phyloP scores from a whole-genome alignment of 148 eudicot genomes.

The Camellia sinensis region DNA sequence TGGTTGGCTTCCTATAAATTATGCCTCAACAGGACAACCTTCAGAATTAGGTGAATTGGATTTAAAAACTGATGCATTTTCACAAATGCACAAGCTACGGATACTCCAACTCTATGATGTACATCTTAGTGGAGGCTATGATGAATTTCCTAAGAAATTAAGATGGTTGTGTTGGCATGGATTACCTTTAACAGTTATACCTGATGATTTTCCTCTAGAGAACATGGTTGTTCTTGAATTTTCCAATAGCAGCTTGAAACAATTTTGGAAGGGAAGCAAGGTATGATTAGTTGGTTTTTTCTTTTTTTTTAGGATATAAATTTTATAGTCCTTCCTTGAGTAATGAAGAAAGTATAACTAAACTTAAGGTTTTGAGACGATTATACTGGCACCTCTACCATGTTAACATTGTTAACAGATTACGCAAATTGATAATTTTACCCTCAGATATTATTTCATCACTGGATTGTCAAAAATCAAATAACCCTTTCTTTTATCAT shows the following conservation, averaged over 20 bases:
- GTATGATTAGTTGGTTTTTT: background rate
- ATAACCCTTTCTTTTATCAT: background rate
- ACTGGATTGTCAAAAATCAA: too few species aligned
- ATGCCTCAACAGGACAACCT: background rate
- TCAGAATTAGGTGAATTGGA: background rate
- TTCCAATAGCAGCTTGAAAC: conserved; percentile 10
- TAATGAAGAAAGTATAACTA: too few species aligned
- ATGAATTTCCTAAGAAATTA: conserved; percentile 16
- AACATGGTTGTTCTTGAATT: conserved; percentile 23
- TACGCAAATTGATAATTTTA: too few species aligned
- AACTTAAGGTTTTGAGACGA: too few species aligned
- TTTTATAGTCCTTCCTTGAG: too few species aligned
- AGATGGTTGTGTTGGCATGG: conserved; percentile 27
- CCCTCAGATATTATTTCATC: too few species aligned
- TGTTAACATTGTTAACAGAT: too few species aligned
- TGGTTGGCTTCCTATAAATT: background rate
- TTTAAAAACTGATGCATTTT: conserved; percentile 17
- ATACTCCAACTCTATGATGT: conserved; percentile 18
- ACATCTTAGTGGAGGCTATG: conserved; percentile 2
- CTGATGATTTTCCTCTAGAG: conserved; percentile 14
- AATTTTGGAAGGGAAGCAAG: conserved; percentile 14
- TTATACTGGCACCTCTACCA: too few species aligned
- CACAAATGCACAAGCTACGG: conserved; percentile 14
- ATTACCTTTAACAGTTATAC: conserved; percentile 13
- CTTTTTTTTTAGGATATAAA: background rate